Evolutionary conservation across 805 yeast species (phyloP).

Genomic region (Wickerhamomyces tratensis): DNA sequence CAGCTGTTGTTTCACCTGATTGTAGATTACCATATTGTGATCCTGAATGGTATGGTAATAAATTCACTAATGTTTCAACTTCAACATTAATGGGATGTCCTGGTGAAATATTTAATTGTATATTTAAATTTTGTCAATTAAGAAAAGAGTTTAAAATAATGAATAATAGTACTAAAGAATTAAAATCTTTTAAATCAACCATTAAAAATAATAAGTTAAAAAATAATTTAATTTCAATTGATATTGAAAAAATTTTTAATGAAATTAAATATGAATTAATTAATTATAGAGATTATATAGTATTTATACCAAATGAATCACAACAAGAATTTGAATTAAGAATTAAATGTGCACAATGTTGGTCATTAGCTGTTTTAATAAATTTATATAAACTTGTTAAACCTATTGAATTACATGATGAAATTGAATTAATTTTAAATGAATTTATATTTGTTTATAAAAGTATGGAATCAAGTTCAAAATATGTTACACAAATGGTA

Average conservation of each 20-base stretch:
- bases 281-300: conserved; percentile 38
- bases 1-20: conserved; percentile 47
- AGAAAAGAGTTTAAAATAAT: conserved; percentile 15
- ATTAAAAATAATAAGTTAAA: too few species aligned
- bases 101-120: conserved; percentile 40
- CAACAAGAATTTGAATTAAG: conserved; percentile 27
- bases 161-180: neutral
- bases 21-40: conserved; percentile 44
- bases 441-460: conserved; percentile 41
- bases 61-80: conserved; percentile 33
- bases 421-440: conserved; percentile 20
- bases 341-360: conserved; percentile 45
- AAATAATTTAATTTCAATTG: conserved; percentile 2
- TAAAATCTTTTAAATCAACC: too few species aligned
- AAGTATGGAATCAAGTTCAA: conserved; percentile 34
- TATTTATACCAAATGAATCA: conserved; percentile 9
- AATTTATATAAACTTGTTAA: conserved; percentile 23
- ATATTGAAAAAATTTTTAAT: conserved; percentile 18
- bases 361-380: conserved; percentile 33
- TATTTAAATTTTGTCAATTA: conserved; percentile 33
- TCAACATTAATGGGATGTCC: conserved; percentile 53
- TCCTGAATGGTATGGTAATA: conserved; percentile 43
- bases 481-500: conserved; percentile 50
- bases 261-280: conserved; percentile 26
- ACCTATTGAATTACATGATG: conserved; percentile 12